Evolutionary conservation across 768 basidiomycete genomes (phyloP), one percentile per base, ranked within the genome.

Genomic region (Lyophyllum shimeji): DNA sequence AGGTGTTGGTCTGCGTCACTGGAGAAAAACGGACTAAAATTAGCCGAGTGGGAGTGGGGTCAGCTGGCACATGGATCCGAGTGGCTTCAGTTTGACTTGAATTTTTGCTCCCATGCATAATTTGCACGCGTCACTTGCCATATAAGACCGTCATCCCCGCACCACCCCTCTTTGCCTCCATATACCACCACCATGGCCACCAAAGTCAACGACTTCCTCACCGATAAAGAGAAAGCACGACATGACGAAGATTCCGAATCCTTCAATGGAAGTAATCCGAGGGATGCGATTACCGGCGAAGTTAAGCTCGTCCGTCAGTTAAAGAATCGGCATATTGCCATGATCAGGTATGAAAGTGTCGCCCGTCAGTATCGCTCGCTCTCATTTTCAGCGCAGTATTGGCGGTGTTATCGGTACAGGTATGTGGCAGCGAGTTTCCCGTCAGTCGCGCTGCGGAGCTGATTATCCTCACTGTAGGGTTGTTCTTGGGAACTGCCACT

Each of bases 321-420:
- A 60, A 88, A 88, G 68, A 90, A 89, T 63, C 77, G 90, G 15
- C 90, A 92, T 66, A 79, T 92, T 56, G 86, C 89, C 48, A 90
- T 91, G 89, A 90, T 91, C 61, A 89, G 88, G 86, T 34, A 40
- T 42, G 25, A 8, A 44, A 39, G 13, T 47, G 17, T 18, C 39
- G 29, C 17, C 40, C 24, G 23, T 17, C 9, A 43, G 27, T 44
- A 1, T 34, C 27, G 23, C 8, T 40, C 37, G 25, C 42, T 62
- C 15, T 54, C 50, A 44, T 29, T 37, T 15, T 18, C 40, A 27
- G 0, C 55, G 20, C 51, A 85, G 84, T 77, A 84, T 85, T 50
- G 82, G 82, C 45, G 84, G 84, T 66, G 83, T 83, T 34, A 80
- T 80, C 60, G 78, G 80, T 48, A 83, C 82, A 53, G 85, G 86